phyloP scores from a whole-genome alignment of 768 basidiomycete genomes.

The Ephemerocybe angulata region DNA sequence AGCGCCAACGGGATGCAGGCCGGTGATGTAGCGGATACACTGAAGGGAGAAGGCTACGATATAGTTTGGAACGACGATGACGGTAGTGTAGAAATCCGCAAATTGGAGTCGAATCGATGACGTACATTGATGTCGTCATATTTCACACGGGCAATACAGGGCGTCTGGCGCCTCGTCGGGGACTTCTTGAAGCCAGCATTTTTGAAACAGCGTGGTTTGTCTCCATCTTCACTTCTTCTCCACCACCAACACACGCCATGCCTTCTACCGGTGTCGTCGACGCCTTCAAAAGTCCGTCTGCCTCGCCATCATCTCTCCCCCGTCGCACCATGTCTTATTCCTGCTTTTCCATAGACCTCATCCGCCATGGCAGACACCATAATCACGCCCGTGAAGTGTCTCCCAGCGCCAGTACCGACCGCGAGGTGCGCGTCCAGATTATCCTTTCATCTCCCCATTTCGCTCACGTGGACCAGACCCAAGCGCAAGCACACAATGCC shows the following conservation, averaged over 20 bases:
- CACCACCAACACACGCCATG: slow-evolving; percentile 34
- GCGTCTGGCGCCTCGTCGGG: not conserved
- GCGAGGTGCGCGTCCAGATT: not conserved
- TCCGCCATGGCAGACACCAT: slow-evolving; percentile 76
- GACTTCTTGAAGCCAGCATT: not conserved
- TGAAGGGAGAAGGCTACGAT: not conserved
- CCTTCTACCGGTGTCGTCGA: slow-evolving; percentile 68
- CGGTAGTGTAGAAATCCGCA: not conserved
- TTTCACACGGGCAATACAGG: not conserved
- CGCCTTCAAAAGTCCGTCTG: slow-evolving; percentile 76
- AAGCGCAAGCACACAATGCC: slow-evolving; percentile 25
- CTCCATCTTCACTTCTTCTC: slow-evolving; percentile 8
- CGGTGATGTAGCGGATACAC: not conserved
- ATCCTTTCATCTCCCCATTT: not conserved
- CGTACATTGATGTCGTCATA: not conserved
- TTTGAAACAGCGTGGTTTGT: slow-evolving; percentile 8
- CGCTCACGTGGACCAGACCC: slow-evolving; percentile 33
- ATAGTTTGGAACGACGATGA: not conserved
- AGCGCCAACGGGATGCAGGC: too few species aligned
- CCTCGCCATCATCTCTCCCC: slow-evolving; percentile 10
- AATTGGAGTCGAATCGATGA: not conserved
- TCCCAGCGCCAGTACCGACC: slow-evolving; percentile 6
- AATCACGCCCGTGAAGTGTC: slow-evolving; percentile 31
- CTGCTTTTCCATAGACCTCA: slow-evolving; percentile 53
- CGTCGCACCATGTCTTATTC: slow-evolving; percentile 13